These are phyloP conservation scores for Penicillium sp. DNA, from an alignment of 2,329 filamentous ascomycete species.

Conservation along the genomic window DNA sequence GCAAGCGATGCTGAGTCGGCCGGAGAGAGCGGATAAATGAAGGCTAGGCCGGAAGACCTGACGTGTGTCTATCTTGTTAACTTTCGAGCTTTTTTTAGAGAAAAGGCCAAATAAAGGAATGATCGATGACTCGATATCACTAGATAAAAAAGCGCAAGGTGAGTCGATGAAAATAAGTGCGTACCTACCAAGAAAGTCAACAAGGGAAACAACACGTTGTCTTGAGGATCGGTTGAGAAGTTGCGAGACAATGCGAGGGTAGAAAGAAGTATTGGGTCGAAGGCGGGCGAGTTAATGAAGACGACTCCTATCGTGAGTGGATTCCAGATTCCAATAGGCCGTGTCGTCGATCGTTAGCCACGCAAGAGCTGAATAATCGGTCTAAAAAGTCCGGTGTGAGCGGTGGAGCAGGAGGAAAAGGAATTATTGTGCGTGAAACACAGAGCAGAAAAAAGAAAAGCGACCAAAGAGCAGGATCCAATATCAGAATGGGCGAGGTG, in stretches of 20 bases:
- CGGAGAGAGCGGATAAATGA: background rate
- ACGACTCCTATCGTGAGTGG: slow-evolving; percentile 27
- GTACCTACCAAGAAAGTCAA: slow-evolving; percentile 1
- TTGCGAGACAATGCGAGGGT: slow-evolving; percentile 21
- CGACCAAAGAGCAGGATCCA: slow-evolving; percentile 1
- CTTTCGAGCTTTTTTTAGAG: background rate
- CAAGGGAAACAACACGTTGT: background rate
- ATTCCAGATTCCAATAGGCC: slow-evolving; percentile 25
- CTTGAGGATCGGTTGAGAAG: background rate
- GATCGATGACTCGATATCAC: background rate
- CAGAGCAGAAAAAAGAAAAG: slow-evolving; percentile 6
- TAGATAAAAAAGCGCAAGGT: background rate
- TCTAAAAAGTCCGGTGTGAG: slow-evolving; percentile 24
- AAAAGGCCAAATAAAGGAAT: slow-evolving; percentile 1
- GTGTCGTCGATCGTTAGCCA: slow-evolving; percentile 23
- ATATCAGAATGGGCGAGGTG: slow-evolving; percentile 9
- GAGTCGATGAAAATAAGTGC: background rate
- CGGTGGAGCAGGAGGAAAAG: slow-evolving; percentile 9
- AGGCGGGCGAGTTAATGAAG: slow-evolving; percentile 27
- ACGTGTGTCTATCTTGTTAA: slow-evolving; percentile 1
- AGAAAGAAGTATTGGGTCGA: slow-evolving; percentile 22
- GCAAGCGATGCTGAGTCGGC: slow-evolving; percentile 7
- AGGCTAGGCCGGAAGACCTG: background rate
- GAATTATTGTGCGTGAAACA: slow-evolving; percentile 4
- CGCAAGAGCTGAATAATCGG: slow-evolving; percentile 23